Conservation (phyloP, 768 basidiomycete species). For the Neoboletus brunneissimus region DNA sequence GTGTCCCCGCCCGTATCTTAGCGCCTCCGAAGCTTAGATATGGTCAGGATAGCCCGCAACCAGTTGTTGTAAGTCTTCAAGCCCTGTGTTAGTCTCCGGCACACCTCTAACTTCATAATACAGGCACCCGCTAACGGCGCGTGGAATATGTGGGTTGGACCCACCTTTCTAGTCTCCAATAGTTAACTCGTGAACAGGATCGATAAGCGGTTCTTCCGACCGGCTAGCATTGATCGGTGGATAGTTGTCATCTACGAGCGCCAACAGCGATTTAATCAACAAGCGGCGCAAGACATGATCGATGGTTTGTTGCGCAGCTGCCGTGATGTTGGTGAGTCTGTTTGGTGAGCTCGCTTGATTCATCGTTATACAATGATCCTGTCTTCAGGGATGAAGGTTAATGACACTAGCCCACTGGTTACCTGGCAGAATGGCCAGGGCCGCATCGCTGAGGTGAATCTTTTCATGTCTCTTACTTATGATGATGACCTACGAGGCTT, state of each 20-base stretch:
- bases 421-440: constrained; percentile 60
- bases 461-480: not conserved
- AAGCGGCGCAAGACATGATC: constrained; percentile 54
- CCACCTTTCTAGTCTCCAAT: not conserved
- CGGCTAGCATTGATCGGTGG: constrained; percentile 55
- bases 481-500: not conserved
- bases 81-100: not conserved
- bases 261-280: constrained; percentile 49
- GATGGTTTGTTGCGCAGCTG: constrained; percentile 48
- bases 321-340: constrained; percentile 55
- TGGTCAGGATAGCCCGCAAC: constrained; percentile 52
- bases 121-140: constrained; percentile 63
- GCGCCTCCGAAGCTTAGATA: constrained; percentile 65
- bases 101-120: constrained; percentile 2
- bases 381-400: constrained; percentile 55
- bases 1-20: constrained; percentile 60
- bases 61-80: constrained; percentile 48
- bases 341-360: not conserved
- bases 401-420: constrained; percentile 43
- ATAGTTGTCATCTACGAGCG: constrained; percentile 66
- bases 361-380: not conserved
- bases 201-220: constrained; percentile 65
- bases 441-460: constrained; percentile 43
- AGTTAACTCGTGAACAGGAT: constrained; percentile 43
- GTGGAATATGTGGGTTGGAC: constrained; percentile 68